phyloP scores from a whole-genome alignment of 2,329 filamentous ascomycete genomes.

The Pseudofabraea citricarpa region DNA sequence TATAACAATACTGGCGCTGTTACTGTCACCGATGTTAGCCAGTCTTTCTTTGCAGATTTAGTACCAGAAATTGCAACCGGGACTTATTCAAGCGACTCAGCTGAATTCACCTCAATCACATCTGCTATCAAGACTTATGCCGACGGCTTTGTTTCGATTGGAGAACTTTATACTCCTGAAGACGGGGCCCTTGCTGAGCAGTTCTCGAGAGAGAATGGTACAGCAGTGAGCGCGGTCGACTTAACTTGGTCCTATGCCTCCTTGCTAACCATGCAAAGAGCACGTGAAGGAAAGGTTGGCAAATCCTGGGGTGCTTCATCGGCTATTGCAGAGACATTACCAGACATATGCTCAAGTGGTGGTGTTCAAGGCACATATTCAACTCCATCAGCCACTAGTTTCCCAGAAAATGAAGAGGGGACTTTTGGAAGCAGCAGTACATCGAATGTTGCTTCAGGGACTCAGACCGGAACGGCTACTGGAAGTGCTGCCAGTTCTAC shows the following conservation, averaged over 20 bases:
- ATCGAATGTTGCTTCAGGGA: not conserved
- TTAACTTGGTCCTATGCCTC: conserved; percentile 68
- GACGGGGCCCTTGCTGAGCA: conserved; percentile 64
- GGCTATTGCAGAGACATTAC: not conserved
- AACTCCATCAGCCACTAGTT: not conserved
- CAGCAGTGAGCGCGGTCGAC: conserved; percentile 54
- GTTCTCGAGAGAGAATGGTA: conserved; percentile 46
- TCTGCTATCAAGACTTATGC: conserved; percentile 56
- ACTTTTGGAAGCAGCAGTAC: conserved; percentile 1
- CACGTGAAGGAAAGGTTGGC: not conserved
- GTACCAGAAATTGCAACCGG: conserved; percentile 51
- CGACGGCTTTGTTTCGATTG: conserved; percentile 44
- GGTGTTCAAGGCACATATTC: not conserved
- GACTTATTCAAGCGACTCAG: conserved; percentile 53
- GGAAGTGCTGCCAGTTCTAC: not conserved
- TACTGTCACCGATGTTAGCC: conserved; percentile 55
- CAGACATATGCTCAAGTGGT: not conserved
- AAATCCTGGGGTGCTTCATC: not conserved
- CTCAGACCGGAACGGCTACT: not conserved
- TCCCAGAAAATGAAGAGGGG: not conserved
- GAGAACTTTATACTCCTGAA: conserved; percentile 39
- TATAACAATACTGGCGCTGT: conserved; percentile 61
- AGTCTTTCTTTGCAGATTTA: conserved; percentile 65
- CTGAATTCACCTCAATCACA: conserved; percentile 56
- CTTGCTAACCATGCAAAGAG: conserved; percentile 45